A percentile compares a stretch with the other conserved stretches of the same genome.
Evolutionary conservation across 176 grass and related monocot species (phyloP).

Genomic region (Aegilops bicornis): DNA sequence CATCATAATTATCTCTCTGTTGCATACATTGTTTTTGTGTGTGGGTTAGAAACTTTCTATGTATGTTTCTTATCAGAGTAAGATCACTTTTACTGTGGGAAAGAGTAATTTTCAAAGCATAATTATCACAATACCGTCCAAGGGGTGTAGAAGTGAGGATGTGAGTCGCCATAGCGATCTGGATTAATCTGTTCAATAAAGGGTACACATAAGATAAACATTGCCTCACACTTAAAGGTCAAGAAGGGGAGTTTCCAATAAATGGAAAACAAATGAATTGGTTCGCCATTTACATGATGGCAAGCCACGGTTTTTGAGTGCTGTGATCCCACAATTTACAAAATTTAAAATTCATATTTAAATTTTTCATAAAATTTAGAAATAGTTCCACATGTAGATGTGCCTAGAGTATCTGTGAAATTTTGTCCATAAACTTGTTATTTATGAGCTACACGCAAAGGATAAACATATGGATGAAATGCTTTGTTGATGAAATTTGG

Average conservation of each 20-base stretch:
- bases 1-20: not conserved
- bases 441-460: no score
- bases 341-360: not conserved
- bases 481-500: no score
- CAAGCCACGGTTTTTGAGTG: not conserved
- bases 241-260: not conserved
- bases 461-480: no score
- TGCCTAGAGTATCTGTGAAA: not conserved
- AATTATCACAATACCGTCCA: not conserved
- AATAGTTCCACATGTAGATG: not conserved
- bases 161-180: not conserved
- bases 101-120: not conserved
- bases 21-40: no score
- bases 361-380: no score
- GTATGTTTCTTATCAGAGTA: not conserved
- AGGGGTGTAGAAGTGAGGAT: not conserved
- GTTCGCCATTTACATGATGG: not conserved
- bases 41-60: no score
- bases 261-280: not conserved
- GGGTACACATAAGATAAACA: no score
- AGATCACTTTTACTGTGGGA: not conserved
- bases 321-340: not conserved
- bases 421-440: not conserved
- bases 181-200: not conserved
- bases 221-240: no score